Evolutionary conservation across 129 eudicot genomes (phyloP).

Genomic region (Centaurea solstitialis): DNA sequence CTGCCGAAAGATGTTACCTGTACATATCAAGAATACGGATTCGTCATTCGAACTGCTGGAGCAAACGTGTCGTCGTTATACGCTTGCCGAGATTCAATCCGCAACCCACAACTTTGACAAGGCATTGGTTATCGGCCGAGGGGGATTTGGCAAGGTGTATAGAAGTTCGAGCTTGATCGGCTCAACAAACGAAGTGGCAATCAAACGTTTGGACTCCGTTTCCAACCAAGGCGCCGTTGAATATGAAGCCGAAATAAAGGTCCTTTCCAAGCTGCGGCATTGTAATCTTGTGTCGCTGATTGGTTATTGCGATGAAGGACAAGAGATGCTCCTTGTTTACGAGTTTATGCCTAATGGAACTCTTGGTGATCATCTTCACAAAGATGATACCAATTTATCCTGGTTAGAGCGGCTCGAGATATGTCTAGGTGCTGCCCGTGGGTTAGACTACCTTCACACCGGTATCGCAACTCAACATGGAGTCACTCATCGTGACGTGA

Average conservation of each 20-base stretch:
- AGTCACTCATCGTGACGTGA: constrained; percentile 14
- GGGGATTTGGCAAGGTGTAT: constrained; percentile 37
- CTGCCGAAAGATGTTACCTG: neutral
- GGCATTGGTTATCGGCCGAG: constrained; percentile 17
- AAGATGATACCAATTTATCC: constrained; percentile 1
- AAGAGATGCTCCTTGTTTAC: constrained; percentile 19
- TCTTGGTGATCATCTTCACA: constrained; percentile 23
- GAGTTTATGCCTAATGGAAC: constrained; percentile 38
- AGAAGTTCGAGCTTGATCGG: constrained; percentile 5
- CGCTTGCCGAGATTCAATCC: constrained; percentile 8
- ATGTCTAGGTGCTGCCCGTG: constrained; percentile 23
- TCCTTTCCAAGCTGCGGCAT: constrained; percentile 32
- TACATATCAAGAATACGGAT: neutral
- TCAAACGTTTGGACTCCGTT: constrained; percentile 24
- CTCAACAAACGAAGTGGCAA: constrained; percentile 4
- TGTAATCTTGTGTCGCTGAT: constrained; percentile 34
- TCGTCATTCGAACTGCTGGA: constrained; percentile 14
- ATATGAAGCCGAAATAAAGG: constrained; percentile 20
- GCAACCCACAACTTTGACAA: constrained; percentile 31
- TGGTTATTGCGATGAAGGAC: constrained; percentile 30
- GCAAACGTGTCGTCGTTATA: constrained; percentile 12
- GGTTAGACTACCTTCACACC: constrained; percentile 24
- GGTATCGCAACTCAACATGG: neutral
- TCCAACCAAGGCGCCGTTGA: constrained; percentile 24
- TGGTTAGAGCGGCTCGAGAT: constrained; percentile 35